These are phyloP conservation scores for Phytopythium chamaehyphon DNA, from an alignment of 352 stramenopile species.

Conservation along the genomic window DNA sequence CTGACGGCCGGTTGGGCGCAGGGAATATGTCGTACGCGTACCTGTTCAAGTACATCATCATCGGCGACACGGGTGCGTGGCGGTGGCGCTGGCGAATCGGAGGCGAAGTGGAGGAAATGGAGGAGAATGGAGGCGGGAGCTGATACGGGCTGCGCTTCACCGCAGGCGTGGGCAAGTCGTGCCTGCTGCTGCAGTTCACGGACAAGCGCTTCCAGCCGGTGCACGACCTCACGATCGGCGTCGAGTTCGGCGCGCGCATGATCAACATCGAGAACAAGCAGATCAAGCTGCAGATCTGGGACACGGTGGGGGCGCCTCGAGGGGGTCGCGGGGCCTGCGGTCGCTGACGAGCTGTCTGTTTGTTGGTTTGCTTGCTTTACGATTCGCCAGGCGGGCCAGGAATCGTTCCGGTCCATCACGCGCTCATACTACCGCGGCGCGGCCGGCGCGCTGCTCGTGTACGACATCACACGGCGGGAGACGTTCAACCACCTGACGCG, in stretches of 20 bases:
- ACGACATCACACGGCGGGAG: slow-evolving; percentile 98
- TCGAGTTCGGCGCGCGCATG: slow-evolving; percentile 99
- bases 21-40: slow-evolving; percentile 93
- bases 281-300: slow-evolving; percentile 98
- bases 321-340: no score
- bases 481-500: slow-evolving; percentile 99
- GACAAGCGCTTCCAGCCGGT: slow-evolving; percentile 99
- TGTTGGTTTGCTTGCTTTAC: no score
- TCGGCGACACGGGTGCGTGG: slow-evolving; percentile 94
- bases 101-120: no score
- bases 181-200: slow-evolving; percentile 99
- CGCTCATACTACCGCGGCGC: slow-evolving; percentile 98
- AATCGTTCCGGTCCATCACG: slow-evolving; percentile 99
- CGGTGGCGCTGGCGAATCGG: no score
- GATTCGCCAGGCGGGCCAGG: slow-evolving; percentile 94
- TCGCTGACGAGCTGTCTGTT: not conserved
- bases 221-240: slow-evolving; percentile 98
- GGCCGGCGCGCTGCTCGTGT: slow-evolving; percentile 96
- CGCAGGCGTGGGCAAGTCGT: slow-evolving; percentile 98
- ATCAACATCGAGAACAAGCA: slow-evolving; percentile 98
- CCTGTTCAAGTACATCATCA: slow-evolving; percentile 99
- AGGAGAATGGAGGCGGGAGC: no score
- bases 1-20: not conserved
- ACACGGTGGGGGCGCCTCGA: slow-evolving; percentile 92
- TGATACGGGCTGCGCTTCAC: not conserved